phyloP scores from a whole-genome alignment of 129 eudicot species.

The Flaveria trinervia region DNA sequence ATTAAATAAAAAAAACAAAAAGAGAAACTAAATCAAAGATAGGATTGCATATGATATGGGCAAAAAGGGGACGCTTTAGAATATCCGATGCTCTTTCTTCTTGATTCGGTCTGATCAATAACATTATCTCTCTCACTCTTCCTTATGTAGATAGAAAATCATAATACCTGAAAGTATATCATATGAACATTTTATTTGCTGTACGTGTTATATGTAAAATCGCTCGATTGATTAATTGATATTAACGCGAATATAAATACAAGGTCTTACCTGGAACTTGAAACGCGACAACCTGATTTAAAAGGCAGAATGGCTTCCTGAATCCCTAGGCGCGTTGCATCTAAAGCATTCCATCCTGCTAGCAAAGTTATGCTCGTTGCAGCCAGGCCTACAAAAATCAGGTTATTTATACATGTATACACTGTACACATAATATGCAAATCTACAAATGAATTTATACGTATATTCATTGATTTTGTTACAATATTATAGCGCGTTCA shows the following conservation, averaged over 20 bases:
- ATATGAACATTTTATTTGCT: conserved; percentile 13
- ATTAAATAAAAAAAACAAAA: conserved; percentile 26
- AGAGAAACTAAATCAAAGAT: conserved; percentile 33
- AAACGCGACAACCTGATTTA: conserved; percentile 44
- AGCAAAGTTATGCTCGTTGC: conserved; percentile 96
- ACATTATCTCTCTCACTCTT: conserved; percentile 45
- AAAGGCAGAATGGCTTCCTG: conserved; percentile 60
- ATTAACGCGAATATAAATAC: neutral
- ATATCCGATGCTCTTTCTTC: conserved; percentile 44
- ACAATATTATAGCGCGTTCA: neutral
- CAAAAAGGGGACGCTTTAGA: conserved; percentile 45
- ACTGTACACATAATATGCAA: neutral
- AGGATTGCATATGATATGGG: conserved; percentile 40
- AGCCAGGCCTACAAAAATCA: conserved; percentile 63
- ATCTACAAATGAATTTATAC: neutral
- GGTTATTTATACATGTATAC: neutral
- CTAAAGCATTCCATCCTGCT: conserved; percentile 94
- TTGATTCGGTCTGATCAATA: conserved; percentile 54
- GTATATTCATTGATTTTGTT: neutral
- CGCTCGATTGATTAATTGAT: neutral
- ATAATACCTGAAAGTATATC: conserved; percentile 44
- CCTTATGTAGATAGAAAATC: conserved; percentile 31
- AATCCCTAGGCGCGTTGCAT: conserved; percentile 94
- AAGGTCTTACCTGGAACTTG: conserved; percentile 37
- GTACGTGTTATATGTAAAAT: neutral